Percentiles rank a stretch among this genome's conserved stretches.
Evolutionary conservation across 495 filamentous ascomycete species (phyloP).

Genomic region (Penicillium angulare): DNA sequence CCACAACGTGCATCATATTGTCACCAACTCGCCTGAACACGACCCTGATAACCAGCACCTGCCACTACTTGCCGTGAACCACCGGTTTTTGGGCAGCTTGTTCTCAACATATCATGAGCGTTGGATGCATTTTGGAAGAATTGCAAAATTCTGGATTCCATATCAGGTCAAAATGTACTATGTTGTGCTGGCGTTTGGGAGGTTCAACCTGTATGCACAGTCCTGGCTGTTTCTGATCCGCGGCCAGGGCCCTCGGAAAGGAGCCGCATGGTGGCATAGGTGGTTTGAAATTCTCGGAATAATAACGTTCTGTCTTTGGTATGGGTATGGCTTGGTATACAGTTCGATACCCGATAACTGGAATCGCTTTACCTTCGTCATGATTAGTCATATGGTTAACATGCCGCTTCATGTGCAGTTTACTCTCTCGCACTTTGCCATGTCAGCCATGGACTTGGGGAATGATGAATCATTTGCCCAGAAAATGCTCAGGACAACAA

Average conservation of each 20-base stretch:
- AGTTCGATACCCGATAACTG: conserved; percentile 61
- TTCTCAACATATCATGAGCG: conserved; percentile 79
- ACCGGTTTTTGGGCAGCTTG: conserved; percentile 68
- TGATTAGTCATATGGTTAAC: conserved; percentile 79
- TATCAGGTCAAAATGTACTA: conserved; percentile 81
- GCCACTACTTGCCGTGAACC: conserved; percentile 83
- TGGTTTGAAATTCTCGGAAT: conserved; percentile 76
- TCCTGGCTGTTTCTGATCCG: conserved; percentile 72
- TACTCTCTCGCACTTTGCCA: conserved; percentile 86
- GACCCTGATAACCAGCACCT: conserved; percentile 91
- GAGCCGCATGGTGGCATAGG: conserved; percentile 77
- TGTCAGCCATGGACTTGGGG: conserved; percentile 84
- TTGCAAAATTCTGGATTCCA: conserved; percentile 62
- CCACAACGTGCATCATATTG: conserved; percentile 92
- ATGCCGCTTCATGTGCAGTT: conserved; percentile 86
- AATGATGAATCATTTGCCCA: conserved; percentile 81
- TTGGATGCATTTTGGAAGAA: conserved; percentile 72
- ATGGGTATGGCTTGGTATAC: conserved; percentile 76
- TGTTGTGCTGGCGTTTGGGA: conserved; percentile 69
- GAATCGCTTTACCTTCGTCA: conserved; percentile 65
- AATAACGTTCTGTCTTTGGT: conserved; percentile 85
- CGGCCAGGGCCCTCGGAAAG: conserved; percentile 70
- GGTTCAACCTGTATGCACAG: conserved; percentile 79
- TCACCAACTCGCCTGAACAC: conserved; percentile 91
- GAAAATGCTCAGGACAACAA: conserved; percentile 88